These are phyloP conservation scores for Magnaporthiopsis incrustans DNA, from an alignment of 2,329 filamentous ascomycete genomes.

Conservation along the genomic window DNA sequence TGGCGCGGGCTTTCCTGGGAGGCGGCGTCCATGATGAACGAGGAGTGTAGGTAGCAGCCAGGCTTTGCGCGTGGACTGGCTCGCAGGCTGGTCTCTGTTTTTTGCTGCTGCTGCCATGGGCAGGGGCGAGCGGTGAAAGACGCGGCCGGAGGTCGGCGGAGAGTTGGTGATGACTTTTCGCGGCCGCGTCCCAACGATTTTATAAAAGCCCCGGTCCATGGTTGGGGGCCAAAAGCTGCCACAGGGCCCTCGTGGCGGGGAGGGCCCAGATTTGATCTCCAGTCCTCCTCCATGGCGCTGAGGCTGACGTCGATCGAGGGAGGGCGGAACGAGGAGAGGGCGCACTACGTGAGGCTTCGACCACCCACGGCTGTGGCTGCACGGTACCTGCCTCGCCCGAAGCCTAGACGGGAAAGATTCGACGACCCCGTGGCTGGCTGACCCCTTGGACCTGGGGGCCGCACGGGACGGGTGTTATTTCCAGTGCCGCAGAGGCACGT, in stretches of 20 bases:
- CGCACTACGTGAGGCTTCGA: not conserved
- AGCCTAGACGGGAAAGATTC: not conserved
- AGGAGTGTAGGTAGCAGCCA: not conserved
- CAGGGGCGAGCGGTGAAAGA: not conserved
- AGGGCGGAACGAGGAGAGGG: not conserved
- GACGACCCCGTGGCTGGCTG: too few species aligned
- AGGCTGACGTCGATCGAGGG: too few species aligned
- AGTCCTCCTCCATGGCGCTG: too few species aligned
- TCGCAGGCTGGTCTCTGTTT: not conserved
- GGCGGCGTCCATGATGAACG: too few species aligned
- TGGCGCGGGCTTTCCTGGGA: not conserved
- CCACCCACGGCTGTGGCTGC: not conserved
- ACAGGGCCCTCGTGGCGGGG: too few species aligned
- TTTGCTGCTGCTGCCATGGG: not conserved
- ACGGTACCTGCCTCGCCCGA: not conserved
- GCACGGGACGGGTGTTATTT: too few species aligned
- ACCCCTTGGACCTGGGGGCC: too few species aligned
- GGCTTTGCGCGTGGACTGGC: not conserved
- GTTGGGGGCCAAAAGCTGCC: too few species aligned
- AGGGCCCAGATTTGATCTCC: too few species aligned
- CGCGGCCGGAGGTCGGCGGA: not conserved
- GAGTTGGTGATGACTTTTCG: not conserved
- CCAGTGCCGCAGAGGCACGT: too few species aligned
- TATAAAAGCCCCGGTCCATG: not conserved
- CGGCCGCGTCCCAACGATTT: not conserved